A percentile compares a stretch with the other conserved stretches of the same genome.
Conservation (phyloP, 139 green algal species). For the Bryopsis sp. region DNA sequence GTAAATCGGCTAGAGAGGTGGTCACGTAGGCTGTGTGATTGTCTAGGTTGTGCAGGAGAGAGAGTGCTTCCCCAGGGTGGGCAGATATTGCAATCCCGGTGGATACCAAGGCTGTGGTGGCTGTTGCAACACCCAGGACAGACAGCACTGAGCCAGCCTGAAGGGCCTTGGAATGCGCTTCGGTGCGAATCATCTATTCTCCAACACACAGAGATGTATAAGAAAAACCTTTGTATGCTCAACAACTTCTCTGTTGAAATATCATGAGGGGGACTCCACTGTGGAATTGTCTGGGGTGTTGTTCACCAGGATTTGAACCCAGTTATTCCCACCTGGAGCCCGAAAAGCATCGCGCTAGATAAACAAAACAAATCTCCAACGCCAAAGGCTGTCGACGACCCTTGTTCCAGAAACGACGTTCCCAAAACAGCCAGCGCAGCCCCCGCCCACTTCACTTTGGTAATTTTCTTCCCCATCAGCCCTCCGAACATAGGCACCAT, state of each 20-base stretch:
- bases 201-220: background rate
- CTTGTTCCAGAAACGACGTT: slow-evolving; percentile 33
- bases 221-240: no score
- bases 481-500: slow-evolving; percentile 68
- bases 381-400: background rate
- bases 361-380: slow-evolving; percentile 10
- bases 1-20: slow-evolving; percentile 11
- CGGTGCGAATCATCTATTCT: slow-evolving; percentile 11
- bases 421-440: slow-evolving; percentile 48
- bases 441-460: slow-evolving; percentile 45
- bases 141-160: no score
- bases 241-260: no score
- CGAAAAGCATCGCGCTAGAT: slow-evolving; percentile 1
- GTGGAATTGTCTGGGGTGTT: no score
- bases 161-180: background rate
- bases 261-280: no score
- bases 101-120: no score
- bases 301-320: no score
- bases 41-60: no score
- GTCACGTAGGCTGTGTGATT: no score
- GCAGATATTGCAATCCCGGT: no score
- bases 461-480: slow-evolving; percentile 44
- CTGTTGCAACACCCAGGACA: no score
- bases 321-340: slow-evolving; percentile 9
- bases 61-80: no score